Evolutionary conservation across 2,329 filamentous ascomycete species (phyloP).

Genomic region (Orbilia ellipsospora): DNA sequence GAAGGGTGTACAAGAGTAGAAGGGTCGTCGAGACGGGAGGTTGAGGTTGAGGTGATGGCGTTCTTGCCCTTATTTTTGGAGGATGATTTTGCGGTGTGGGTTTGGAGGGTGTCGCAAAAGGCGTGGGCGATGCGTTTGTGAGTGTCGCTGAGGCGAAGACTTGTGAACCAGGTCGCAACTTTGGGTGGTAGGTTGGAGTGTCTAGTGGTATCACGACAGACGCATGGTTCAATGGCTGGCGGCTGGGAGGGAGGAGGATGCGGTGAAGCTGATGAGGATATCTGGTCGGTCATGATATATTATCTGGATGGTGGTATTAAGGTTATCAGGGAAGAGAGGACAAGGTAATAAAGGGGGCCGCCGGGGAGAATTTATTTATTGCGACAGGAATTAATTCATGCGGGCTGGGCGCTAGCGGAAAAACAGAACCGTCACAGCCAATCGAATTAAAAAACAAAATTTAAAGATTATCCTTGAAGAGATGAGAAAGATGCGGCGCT

Average conservation of each 20-base stretch:
- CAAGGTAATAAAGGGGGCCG: neutral
- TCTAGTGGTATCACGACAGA: conserved; percentile 1
- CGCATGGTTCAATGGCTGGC: conserved; percentile 2
- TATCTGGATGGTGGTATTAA: too few relatives aligned
- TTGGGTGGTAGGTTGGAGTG: conserved; percentile 24
- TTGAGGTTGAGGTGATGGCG: neutral
- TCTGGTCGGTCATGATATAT: conserved; percentile 23
- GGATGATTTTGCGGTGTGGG: conserved; percentile 18
- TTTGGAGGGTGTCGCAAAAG: conserved; percentile 36
- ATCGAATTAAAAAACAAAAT: too few relatives aligned
- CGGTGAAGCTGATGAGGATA: conserved; percentile 10
- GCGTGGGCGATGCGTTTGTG: conserved; percentile 47
- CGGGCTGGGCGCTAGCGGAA: too few relatives aligned
- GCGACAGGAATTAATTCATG: too few relatives aligned
- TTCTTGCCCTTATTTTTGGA: conserved; percentile 5
- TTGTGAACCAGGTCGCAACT: conserved; percentile 34
- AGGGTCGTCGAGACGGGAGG: conserved; percentile 29
- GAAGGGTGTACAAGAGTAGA: conserved; percentile 20
- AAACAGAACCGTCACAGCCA: too few relatives aligned
- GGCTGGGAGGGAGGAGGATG: neutral
- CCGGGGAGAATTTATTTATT: too few relatives aligned
- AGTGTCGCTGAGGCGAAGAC: conserved; percentile 14
- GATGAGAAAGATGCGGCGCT: too few relatives aligned
- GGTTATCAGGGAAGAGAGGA: too few relatives aligned
- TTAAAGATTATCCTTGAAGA: too few relatives aligned